These are phyloP conservation scores for Yamadazyma laniorum DNA, from an alignment of 805 yeast genomes.

Conservation along the genomic window DNA sequence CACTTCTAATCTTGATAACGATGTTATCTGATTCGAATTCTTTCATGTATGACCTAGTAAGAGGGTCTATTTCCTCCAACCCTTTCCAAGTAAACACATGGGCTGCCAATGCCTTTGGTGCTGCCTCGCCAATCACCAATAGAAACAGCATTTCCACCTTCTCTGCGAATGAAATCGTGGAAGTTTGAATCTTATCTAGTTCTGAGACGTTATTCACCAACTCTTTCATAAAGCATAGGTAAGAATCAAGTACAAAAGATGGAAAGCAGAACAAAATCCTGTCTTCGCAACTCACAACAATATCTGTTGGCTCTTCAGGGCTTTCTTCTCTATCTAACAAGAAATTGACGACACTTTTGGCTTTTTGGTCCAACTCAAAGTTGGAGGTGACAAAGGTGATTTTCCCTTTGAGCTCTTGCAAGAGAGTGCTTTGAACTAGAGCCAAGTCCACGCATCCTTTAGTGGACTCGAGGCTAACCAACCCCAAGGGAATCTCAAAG, in stretches of 20 bases:
- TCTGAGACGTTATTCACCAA: neutral
- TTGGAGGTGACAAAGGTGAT: conserved; percentile 22
- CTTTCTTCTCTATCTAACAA: conserved; percentile 5
- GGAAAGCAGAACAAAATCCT: conserved; percentile 20
- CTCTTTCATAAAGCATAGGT: conserved; percentile 1
- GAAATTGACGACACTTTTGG: conserved; percentile 17
- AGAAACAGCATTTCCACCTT: conserved; percentile 1
- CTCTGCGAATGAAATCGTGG: neutral
- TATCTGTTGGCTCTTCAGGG: conserved; percentile 8
- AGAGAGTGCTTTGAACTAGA: conserved; percentile 15
- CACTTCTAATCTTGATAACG: neutral
- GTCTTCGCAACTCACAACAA: conserved; percentile 1
- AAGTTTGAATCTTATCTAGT: neutral
- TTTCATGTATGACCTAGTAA: neutral
- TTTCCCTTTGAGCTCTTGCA: conserved; percentile 18
- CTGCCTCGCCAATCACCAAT: neutral
- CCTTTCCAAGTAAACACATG: neutral
- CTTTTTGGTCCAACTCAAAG: conserved; percentile 17
- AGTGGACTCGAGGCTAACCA: conserved; percentile 13
- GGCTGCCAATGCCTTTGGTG: neutral
- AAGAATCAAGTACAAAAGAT: conserved; percentile 11
- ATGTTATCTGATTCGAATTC: neutral
- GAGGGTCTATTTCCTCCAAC: neutral
- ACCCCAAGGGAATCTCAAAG: conserved; percentile 22
- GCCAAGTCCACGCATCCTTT: conserved; percentile 14